Base-by-base conservation (phyloP, 2,329 filamentous ascomycete genomes). In the Ceratocystis cubensis region DNA sequence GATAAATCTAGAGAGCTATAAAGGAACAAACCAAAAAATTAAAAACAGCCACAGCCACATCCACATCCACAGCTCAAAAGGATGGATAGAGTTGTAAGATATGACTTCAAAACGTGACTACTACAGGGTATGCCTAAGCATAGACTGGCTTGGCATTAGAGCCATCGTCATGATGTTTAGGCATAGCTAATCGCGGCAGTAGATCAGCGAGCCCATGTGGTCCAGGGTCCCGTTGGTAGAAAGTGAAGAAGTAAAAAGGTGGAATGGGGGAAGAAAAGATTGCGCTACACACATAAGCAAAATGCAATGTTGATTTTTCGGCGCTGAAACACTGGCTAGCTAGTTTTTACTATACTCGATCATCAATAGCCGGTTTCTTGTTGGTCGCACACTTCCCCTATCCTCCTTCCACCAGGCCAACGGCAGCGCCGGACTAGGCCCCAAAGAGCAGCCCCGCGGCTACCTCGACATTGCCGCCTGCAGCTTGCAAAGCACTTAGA, bases 401-500 rank as follows among this genome's bases (percentile, higher is more conserved):
- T 37, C 45, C 15, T 48, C 45, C 7, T 48, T 8, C 45, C 17
- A 6, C 17, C 45, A 17, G 7, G 45, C 45, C 45, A 17, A 8
- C 45, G 4, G 6, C 45, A 20, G 45, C 50, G n/a, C 22, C n/a
- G 25, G 7, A 15, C 63, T 48, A 80, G 61, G 78, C 76, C 68
- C 82, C 78, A 71, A 86, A 90, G 64, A 96, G 82, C 69, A 96
- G 80, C 62, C 88, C 86, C 61, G 91, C 92, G n/a, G 93, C 93
- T 70, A 87, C 84, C 69, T 97, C 90, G 6, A 96, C 84, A 72
- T 97, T 89, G 22, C 94, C 93, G 22, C 86, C 86, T 17, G 89
- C 89, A 37, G 90, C 89, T 72, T 91, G 84, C 64, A 99, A 78
- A 1, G 92, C 91, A 68, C 88, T 85, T 64, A 94, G 81, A 0